Conservation (phyloP, 2,329 filamentous ascomycete species). For the Colletotrichum sp. region DNA sequence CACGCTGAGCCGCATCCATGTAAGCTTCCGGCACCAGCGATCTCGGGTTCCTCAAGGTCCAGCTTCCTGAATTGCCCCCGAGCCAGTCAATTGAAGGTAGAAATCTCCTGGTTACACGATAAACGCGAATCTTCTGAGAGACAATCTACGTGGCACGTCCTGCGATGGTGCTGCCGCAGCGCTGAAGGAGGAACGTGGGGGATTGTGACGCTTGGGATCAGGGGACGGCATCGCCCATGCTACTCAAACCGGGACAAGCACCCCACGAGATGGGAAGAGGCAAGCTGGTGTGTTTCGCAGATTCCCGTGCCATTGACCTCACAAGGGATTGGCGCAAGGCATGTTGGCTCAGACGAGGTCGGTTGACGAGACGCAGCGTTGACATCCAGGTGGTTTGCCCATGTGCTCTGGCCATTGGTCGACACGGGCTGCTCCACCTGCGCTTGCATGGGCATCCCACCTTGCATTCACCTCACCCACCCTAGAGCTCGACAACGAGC, state of each 20-base stretch:
- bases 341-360: neutral
- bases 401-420: conserved; percentile 51
- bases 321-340: conserved; percentile 19
- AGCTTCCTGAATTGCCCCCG: neutral
- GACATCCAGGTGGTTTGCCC: conserved; percentile 25
- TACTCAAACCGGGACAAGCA: neutral
- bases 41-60: neutral
- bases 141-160: neutral
- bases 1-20: neutral
- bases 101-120: neutral
- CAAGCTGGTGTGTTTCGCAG: neutral
- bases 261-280: conserved; percentile 1
- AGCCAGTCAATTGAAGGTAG: neutral
- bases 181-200: neutral
- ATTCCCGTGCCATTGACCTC: conserved; percentile 6
- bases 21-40: neutral
- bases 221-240: neutral
- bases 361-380: neutral
- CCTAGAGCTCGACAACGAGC: conserved; percentile 2
- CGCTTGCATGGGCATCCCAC: conserved; percentile 2
- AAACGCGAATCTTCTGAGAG: neutral
- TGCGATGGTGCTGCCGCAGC: neutral
- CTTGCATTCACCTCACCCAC: conserved; percentile 7
- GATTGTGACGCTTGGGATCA: neutral
- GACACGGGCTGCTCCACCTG: conserved; percentile 25